Conservation (phyloP, 2,329 filamentous ascomycete species). For the Sclerotinia minor region DNA sequence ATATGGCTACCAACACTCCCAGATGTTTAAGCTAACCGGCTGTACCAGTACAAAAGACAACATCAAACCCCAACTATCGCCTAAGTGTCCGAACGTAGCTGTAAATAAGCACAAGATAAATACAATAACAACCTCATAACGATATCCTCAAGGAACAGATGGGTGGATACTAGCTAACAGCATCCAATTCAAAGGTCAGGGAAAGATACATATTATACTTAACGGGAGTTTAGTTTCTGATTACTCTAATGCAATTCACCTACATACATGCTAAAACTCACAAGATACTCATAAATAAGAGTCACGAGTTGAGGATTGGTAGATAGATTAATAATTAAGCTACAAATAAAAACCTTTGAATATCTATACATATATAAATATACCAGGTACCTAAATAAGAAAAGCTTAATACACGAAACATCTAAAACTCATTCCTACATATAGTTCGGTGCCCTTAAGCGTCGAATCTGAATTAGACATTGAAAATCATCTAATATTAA, state of each 20-base stretch:
- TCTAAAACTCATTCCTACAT: background rate
- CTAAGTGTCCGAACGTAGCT: background rate
- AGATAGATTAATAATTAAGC: too few relatives aligned
- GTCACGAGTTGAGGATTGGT: background rate
- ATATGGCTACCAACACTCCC: background rate
- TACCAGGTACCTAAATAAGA: too few relatives aligned
- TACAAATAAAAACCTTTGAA: background rate
- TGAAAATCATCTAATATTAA: background rate
- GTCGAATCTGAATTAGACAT: background rate
- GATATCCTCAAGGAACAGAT: background rate
- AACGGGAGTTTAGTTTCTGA: too few relatives aligned
- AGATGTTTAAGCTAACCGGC: background rate
- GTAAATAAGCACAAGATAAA: background rate
- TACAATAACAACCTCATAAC: background rate
- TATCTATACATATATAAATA: too few relatives aligned
- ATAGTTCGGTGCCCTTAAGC: too few relatives aligned
- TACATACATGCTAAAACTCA: background rate
- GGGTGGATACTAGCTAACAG: background rate
- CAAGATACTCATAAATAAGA: background rate
- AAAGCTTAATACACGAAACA: background rate
- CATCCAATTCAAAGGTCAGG: background rate
- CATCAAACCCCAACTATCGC: background rate
- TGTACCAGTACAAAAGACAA: background rate
- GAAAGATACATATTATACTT: background rate
- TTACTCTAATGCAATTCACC: background rate